Base-by-base conservation (phyloP, 2,329 filamentous ascomycete species). In the Cordyceps javanica region DNA sequence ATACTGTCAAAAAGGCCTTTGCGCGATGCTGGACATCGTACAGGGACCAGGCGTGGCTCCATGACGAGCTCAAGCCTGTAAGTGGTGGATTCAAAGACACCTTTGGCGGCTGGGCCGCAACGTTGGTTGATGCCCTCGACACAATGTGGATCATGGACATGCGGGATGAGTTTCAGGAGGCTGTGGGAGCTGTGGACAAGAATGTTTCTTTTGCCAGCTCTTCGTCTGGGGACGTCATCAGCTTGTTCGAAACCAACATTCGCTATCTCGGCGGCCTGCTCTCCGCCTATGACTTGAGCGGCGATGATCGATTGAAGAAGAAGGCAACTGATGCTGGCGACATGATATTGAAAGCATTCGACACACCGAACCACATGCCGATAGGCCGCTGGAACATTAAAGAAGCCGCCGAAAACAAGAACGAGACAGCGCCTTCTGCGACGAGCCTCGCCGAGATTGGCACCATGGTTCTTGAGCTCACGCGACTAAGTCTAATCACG, bases 401-500 rank as follows among this genome's bases (percentile, higher is more conserved):
- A 44, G 64, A 59, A 1, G 68, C 67, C 7, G 61, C 64, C 26
- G 56, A 59, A 28, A 68, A 67, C 10, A 60, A 63, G 44, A 55
- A 58, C 34, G 65, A 68, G 45, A 45, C 39, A 1, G 61, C 64
- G 7, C 42, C 53, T 7, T 26, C 48, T 11, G 26, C 30, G 23
- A 26, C 70, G 55, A 70, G 87, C 64, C 73, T 88, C 64, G 83
- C 80, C 61, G 78, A 86, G 72, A 67, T 90, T 65, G 86, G 86
- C 14, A 88, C 86, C 7, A 73, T 91, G 55, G 82, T 82, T 4
- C 69, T 92, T 63, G 88, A 91, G 66, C 89, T 91, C 66, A 89
- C 86, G 5, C 77, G 88, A 10, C 75, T 91, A 48, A 83, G 85
- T 16, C 86, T 90, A 67, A 72, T 91, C 46, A 89, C 88, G 0